Conservation (phyloP, 805 yeast species). For the Candida montana region DNA sequence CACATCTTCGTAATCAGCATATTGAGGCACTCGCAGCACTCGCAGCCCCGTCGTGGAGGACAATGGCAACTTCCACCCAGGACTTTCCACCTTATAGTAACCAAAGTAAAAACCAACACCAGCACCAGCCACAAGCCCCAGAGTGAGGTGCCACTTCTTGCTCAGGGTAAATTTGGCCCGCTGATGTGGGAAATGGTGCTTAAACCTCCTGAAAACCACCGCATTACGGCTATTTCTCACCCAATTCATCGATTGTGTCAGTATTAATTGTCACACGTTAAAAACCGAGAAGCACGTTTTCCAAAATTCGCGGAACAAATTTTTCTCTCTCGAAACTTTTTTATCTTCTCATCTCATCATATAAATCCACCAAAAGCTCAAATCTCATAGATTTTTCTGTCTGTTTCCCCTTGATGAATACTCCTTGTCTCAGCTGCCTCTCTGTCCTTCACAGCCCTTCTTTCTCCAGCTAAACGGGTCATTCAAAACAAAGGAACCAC, state of each 20-base stretch:
- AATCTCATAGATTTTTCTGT: not conserved
- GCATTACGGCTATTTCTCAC: not conserved
- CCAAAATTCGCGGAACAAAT: not conserved
- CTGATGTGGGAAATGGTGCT: slow-evolving; percentile 7
- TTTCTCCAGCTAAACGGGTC: slow-evolving; percentile 1
- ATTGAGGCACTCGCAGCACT: slow-evolving; percentile 13
- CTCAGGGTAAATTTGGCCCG: not conserved
- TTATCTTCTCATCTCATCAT: not conserved
- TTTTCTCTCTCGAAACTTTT: not conserved
- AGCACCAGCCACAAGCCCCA: slow-evolving; percentile 11
- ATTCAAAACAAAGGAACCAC: not conserved
- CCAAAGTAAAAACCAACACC: slow-evolving; percentile 12
- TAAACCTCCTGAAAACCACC: not conserved
- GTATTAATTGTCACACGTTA: no score
- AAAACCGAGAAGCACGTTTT: not conserved
- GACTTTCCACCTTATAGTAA: slow-evolving; percentile 11
- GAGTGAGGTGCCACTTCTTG: slow-evolving; percentile 3
- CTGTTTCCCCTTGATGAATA: slow-evolving; percentile 5
- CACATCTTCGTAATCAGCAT: slow-evolving; percentile 12
- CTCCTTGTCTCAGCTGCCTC: not conserved
- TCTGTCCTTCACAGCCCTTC: slow-evolving; percentile 1
- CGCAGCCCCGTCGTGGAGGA: slow-evolving; percentile 16
- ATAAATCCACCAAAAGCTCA: not conserved
- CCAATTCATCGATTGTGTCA: no score
- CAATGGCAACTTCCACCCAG: slow-evolving; percentile 14